Percentiles rank a stretch among this genome's conserved stretches.
Evolutionary conservation across 805 yeast genomes (phyloP).

Genomic region (Saccharomycopsis amapae): DNA sequence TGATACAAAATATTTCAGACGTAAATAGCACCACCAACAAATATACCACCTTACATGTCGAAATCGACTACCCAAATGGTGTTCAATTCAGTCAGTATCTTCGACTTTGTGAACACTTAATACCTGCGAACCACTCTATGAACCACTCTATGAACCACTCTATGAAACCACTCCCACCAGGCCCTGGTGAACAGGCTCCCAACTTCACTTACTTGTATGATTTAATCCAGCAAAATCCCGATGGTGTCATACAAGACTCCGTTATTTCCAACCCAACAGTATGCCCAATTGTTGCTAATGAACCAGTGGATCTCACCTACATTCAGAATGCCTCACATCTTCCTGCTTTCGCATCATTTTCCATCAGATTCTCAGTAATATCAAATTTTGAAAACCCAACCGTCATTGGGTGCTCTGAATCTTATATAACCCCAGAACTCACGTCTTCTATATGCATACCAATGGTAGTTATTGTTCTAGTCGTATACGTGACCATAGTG

Average conservation of each 20-base stretch:
- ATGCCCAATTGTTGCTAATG: conserved; percentile 28
- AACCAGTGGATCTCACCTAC: conserved; percentile 26
- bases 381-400: conserved; percentile 32
- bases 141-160: not conserved
- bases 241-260: not conserved
- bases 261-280: conserved; percentile 4
- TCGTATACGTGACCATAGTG: conserved; percentile 36
- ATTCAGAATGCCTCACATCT: conserved; percentile 23
- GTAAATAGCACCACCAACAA: conserved; percentile 39
- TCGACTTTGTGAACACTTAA: conserved; percentile 35
- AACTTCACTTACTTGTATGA: not conserved
- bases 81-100: conserved; percentile 33
- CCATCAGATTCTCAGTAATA: conserved; percentile 35
- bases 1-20: conserved; percentile 31
- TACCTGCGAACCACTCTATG: not conserved
- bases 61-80: conserved; percentile 38
- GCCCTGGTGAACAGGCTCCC: not conserved
- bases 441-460: conserved; percentile 20
- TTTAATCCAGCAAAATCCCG: not conserved
- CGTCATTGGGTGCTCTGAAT: conserved; percentile 40
- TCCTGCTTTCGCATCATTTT: conserved; percentile 40
- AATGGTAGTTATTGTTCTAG: conserved; percentile 31
- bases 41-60: conserved; percentile 43
- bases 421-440: conserved; percentile 44
- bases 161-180: not conserved